Percentiles rank a stretch among this genome's conserved stretches.
These are phyloP conservation scores for Neurospora hispaniola DNA, from an alignment of 495 filamentous ascomycete genomes.

Conservation along the genomic window DNA sequence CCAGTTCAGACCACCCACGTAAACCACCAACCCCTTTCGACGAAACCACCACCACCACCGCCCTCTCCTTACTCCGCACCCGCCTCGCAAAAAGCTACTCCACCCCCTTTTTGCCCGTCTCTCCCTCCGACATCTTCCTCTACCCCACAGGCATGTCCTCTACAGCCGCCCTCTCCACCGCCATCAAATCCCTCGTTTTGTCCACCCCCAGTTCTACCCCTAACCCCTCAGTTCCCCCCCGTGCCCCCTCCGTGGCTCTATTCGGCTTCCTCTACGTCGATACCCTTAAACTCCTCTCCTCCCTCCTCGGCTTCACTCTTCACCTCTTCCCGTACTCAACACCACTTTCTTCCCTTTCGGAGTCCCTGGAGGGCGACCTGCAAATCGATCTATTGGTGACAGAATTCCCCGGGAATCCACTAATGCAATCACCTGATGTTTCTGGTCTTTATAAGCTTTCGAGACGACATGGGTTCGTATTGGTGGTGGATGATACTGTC, in stretches of 20 bases:
- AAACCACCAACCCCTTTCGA: neutral
- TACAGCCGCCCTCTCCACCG: constrained; percentile 1
- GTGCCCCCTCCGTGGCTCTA: neutral
- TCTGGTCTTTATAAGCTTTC: neutral
- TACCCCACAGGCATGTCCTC: constrained; percentile 17
- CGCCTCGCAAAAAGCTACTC: constrained; percentile 2
- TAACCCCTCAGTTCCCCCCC: neutral
- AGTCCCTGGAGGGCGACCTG: neutral
- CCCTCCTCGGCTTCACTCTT: neutral
- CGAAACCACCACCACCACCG: neutral
- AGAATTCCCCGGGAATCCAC: constrained; percentile 22
- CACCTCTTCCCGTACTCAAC: constrained; percentile 4
- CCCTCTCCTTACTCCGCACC: neutral
- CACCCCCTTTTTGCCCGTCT: neutral
- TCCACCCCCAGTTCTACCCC: neutral
- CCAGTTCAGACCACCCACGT: no score
- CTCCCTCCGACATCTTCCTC: constrained; percentile 10
- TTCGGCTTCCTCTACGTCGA: constrained; percentile 19
- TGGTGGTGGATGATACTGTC: constrained; percentile 21
- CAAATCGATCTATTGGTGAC: constrained; percentile 10
- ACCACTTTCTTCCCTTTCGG: neutral
- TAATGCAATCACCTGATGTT: constrained; percentile 14
- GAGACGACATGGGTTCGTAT: neutral
- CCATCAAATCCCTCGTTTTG: constrained; percentile 1
- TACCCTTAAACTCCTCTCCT: constrained; percentile 13